A percentile compares a stretch with the other conserved stretches of the same genome.
Conservation (phyloP, 805 yeast genomes). For the Ogataea nitratoaversa region DNA sequence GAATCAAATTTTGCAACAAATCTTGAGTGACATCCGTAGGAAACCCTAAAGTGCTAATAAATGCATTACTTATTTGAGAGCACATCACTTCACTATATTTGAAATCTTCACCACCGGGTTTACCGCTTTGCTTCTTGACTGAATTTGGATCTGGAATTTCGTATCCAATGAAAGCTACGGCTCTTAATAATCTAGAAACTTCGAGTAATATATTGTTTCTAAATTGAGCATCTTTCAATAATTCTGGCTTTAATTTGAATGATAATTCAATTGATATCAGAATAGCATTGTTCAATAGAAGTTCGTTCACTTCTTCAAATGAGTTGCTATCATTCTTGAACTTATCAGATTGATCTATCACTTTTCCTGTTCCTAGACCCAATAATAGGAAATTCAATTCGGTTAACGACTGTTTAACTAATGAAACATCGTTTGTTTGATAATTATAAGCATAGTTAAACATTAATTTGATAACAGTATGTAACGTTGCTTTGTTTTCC, state of each 20-base stretch:
- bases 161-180: slow-evolving; percentile 42
- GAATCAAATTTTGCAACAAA: slow-evolving; percentile 55
- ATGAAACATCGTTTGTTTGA: slow-evolving; percentile 53
- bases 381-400: slow-evolving; percentile 61
- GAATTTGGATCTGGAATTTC: slow-evolving; percentile 26
- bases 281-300: slow-evolving; percentile 63
- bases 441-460: slow-evolving; percentile 57
- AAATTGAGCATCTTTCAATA: slow-evolving; percentile 74
- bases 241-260: slow-evolving; percentile 61
- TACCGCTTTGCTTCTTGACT: slow-evolving; percentile 16
- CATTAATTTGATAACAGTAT: slow-evolving; percentile 56
- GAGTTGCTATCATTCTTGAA: slow-evolving; percentile 40
- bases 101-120: slow-evolving; percentile 4
- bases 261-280: slow-evolving; percentile 74
- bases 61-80: slow-evolving; percentile 26
- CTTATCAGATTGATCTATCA: slow-evolving; percentile 57
- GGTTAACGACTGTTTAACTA: slow-evolving; percentile 65
- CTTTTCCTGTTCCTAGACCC: slow-evolving; percentile 65
- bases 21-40: slow-evolving; percentile 58
- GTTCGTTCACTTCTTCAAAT: slow-evolving; percentile 65
- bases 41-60: slow-evolving; percentile 56
- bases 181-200: slow-evolving; percentile 62
- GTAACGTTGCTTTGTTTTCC: slow-evolving; percentile 57
- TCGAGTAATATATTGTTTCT: slow-evolving; percentile 68
- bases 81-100: slow-evolving; percentile 29